phyloP scores from a whole-genome alignment of 768 basidiomycete species.

The Suillus cothurnatus region DNA sequence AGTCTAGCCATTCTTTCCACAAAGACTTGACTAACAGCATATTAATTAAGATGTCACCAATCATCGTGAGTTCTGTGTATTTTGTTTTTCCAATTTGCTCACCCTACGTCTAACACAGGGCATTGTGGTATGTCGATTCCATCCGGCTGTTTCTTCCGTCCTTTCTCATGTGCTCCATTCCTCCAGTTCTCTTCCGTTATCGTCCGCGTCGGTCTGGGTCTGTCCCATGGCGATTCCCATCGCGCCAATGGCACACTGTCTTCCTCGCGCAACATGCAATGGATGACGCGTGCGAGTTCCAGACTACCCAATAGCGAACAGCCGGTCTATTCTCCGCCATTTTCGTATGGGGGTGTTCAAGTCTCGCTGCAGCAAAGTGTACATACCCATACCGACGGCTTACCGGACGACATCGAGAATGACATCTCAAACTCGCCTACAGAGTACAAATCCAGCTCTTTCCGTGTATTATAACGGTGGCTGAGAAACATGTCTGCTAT shows the following conservation, averaged over 20 bases:
- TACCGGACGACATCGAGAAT: conserved; percentile 1
- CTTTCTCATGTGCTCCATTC: conserved; percentile 5
- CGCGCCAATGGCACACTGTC: neutral
- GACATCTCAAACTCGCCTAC: neutral
- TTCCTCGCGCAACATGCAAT: conserved; percentile 6
- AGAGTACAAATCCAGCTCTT: neutral
- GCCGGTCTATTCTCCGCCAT: neutral
- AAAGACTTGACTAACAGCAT: neutral
- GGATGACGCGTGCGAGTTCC: neutral
- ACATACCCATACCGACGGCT: conserved; percentile 13
- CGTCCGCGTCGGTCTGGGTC: conserved; percentile 25
- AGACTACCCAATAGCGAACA: neutral
- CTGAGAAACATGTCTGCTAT: too few relatives aligned
- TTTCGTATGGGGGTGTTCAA: conserved; percentile 13
- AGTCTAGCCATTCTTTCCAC: neutral
- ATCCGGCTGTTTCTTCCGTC: neutral
- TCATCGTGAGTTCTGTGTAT: conserved; percentile 18
- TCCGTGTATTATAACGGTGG: conserved; percentile 9
- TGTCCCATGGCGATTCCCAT: conserved; percentile 20
- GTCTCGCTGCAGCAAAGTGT: conserved; percentile 9
- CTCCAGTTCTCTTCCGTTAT: conserved; percentile 28
- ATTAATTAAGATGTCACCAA: conserved; percentile 15
- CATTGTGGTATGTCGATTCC: conserved; percentile 19
- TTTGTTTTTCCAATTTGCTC: neutral
- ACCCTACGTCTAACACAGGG: conserved; percentile 11